These are phyloP conservation scores for Croton laevigatus DNA, from an alignment of 441 rosid genomes.

Conservation along the genomic window DNA sequence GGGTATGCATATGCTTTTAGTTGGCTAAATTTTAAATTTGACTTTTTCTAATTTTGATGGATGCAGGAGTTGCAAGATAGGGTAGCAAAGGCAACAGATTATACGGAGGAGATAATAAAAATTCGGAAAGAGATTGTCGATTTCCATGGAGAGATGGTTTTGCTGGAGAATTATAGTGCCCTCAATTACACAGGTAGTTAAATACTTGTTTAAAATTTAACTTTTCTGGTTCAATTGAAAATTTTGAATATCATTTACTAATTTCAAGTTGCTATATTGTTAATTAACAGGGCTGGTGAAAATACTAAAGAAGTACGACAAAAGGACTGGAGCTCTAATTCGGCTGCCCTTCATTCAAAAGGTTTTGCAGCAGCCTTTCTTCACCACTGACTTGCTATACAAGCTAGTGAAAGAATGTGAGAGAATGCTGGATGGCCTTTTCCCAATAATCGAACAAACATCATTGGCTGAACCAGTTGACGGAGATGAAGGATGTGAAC, in stretches of 20 bases:
- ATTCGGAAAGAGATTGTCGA: slow-evolving; percentile 74
- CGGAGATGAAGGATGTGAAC: slow-evolving; percentile 3
- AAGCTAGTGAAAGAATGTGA: slow-evolving; percentile 77
- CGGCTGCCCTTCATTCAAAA: slow-evolving; percentile 74
- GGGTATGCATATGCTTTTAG: background rate
- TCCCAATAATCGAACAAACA: slow-evolving; percentile 14
- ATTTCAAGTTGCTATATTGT: background rate
- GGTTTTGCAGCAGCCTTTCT: slow-evolving; percentile 82
- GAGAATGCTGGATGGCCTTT: slow-evolving; percentile 43
- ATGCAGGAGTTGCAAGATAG: slow-evolving; percentile 68
- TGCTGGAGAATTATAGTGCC: slow-evolving; percentile 89
- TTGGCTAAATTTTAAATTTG: background rate
- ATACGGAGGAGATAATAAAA: slow-evolving; percentile 48
- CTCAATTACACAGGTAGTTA: slow-evolving; percentile 77
- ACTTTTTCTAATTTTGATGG: slow-evolving; percentile 6
- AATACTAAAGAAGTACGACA: slow-evolving; percentile 84
- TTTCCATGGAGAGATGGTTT: slow-evolving; percentile 91
- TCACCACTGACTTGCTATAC: slow-evolving; percentile 68
- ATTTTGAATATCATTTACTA: background rate
- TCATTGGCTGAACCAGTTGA: background rate
- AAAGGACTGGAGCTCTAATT: slow-evolving; percentile 69
- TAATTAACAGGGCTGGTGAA: slow-evolving; percentile 61
- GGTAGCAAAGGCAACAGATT: slow-evolving; percentile 46
- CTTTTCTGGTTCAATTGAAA: background rate
- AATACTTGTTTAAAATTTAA: background rate